Evolutionary conservation across 495 filamentous ascomycete species (phyloP), one percentile per base, ranked within the genome.

Genomic region (Aspergillus haitiensis): DNA sequence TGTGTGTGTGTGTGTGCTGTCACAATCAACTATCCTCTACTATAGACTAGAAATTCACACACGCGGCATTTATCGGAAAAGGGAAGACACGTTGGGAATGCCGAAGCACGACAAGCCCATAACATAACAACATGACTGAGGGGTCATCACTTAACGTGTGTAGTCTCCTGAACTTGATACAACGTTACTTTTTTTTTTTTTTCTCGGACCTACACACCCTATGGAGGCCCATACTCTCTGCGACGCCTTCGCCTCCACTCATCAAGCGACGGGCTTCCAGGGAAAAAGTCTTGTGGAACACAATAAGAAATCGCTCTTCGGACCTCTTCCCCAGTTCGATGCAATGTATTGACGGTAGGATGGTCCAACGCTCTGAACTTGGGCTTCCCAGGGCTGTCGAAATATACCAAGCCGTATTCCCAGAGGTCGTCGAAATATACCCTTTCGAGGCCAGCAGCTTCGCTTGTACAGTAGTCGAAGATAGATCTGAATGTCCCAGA

Each of bases 391-490:
- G 47, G 47, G 1, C 7, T 7, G 1, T 7, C 47, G 21, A 50
- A 50, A 50, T 50, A 27, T 27, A 50, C 6, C 47, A 50, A 32
- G 15, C 7, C 7, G 16, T 21, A 9, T 50, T 56, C 53, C 3
- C 18, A 32, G 39, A 56, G 7, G 27, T 56, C 21, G 12, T 56
- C 39, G 1, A 56, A 46, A 31, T 46, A 56, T n/a, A 56, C 1
- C 31, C 42, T 21, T 34, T 48, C 44, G 11, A 56, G 12, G 13
- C 16, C 31, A 13, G 42, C 33, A 1, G 6, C 54, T 16, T 56
- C 39, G 2, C 21, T 34, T 10, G 42, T 37, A 32, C 54, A 56
- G 31, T 56, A 49, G 44, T 37, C 42, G 44, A 56, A 21, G 54
- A 56, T 27, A 32, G 54, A 8, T 18, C 10, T 16, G 32, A 37